Conservation (phyloP, 2,329 filamentous ascomycete genomes). For the Dothidotthia symphoricarpi region DNA sequence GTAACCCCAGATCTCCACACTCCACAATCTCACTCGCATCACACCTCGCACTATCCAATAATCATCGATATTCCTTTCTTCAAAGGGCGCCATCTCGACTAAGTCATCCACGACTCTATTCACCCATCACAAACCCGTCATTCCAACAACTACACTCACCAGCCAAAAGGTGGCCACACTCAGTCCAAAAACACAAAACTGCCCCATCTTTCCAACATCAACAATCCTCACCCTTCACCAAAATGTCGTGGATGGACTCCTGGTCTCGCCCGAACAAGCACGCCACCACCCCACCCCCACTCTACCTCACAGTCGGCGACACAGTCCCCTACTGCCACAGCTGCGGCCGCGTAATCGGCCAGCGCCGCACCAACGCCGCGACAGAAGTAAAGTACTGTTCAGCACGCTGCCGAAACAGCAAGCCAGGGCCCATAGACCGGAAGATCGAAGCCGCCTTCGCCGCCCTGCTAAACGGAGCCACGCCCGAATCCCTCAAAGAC, state of each 20-base stretch:
- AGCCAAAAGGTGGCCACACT: background rate
- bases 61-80: too few species aligned
- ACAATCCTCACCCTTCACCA: constrained; percentile 11
- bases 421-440: constrained; percentile 51
- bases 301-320: constrained; percentile 53
- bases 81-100: too few species aligned
- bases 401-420: constrained; percentile 53
- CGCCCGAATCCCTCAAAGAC: constrained; percentile 30
- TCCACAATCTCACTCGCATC: constrained; percentile 1
- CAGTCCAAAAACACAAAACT: background rate
- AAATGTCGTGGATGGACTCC: constrained; percentile 52
- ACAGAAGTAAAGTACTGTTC: constrained; percentile 58
- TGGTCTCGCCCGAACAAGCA: constrained; percentile 47
- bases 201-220: background rate
- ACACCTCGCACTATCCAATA: background rate
- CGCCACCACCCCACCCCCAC: constrained; percentile 51
- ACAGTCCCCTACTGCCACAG: constrained; percentile 56
- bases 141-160: background rate
- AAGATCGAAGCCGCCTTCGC: constrained; percentile 55
- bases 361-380: constrained; percentile 31
- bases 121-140: background rate
- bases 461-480: constrained; percentile 38
- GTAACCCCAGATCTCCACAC: constrained; percentile 10
- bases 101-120: background rate
- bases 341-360: constrained; percentile 57